Percentiles rank a stretch among this genome's conserved stretches.
Conservation (phyloP, 108 stramenopile genomes). For the Epipyxis sp. region DNA sequence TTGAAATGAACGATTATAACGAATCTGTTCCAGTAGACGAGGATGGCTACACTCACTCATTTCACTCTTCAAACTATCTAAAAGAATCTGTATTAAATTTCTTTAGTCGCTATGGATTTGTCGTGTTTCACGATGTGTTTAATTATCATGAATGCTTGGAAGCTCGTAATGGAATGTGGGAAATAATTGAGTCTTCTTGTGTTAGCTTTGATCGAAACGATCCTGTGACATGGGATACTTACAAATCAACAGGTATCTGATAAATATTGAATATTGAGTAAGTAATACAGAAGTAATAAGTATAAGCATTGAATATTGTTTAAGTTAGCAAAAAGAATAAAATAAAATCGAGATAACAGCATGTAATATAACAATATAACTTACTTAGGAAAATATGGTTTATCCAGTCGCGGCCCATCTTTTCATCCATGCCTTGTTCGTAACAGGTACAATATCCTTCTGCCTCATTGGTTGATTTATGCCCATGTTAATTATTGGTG, state of each 20-base stretch:
- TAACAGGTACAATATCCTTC: background rate
- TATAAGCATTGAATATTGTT: background rate
- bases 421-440: background rate
- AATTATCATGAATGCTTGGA: background rate
- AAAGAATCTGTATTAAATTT: background rate
- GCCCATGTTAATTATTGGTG: background rate
- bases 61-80: too few relatives aligned
- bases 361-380: too few relatives aligned
- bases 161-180: slow-evolving; percentile 2
- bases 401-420: slow-evolving; percentile 8
- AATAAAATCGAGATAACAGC: background rate
- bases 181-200: background rate
- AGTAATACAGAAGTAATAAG: background rate
- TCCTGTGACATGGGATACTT: background rate
- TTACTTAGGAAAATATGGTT: slow-evolving; percentile 6
- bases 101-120: background rate
- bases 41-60: too few relatives aligned
- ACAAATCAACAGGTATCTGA: background rate
- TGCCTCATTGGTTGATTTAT: background rate
- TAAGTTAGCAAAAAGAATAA: too few relatives aligned
- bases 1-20: too few relatives aligned
- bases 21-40: too few relatives aligned
- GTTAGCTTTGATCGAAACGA: background rate
- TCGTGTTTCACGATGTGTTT: slow-evolving; percentile 1
- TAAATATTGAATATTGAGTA: background rate